Evolutionary conservation across 305 asterid genomes (phyloP), one percentile per base, ranked within the genome.

Genomic region (Fraxinus velutina): DNA sequence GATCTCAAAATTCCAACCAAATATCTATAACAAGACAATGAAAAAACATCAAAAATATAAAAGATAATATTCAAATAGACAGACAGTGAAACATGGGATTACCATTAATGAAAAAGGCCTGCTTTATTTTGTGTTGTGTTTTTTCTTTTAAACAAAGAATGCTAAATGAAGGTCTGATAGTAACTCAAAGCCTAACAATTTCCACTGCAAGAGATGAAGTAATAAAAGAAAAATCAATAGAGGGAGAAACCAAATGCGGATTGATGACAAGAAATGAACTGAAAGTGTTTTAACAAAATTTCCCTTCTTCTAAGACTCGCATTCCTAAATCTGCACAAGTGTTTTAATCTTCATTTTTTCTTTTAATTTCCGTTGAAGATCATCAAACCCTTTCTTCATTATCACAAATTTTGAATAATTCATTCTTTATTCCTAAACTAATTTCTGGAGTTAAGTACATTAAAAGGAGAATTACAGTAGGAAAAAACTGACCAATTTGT

Each of bases 191-290:
- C 76, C 76, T 80, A 60, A 79, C 78, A 82, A 71, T 73, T 70
- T 82, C 71, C 88, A 80, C 81, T 73, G 68, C 77, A 79, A 66
- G 70, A 83, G 80, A 74, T 74, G 77, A 75, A 79, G 77, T 71
- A 82, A 84, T 30, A 79, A 87, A 75, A 29, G 73, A 83, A n/a
- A 17, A 79, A 86, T 72, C 78, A 77, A 86, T 79, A 72, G 73
- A 81, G 80, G 84, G 84, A 86, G 60, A 39, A 81, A 85, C 84
- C 86, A 80, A 89, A 92, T 94, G 91, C 96, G 94, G 91, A 84
- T 90, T 92, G 89, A 89, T 92, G 97, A 91, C 92, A 83, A 81
- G 78, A 86, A 82, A 88, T 91, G 93, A 92, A 87, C 94, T 90
- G 96, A 81, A 91, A 89, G 36, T 29, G 32, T 29, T 29, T 29